Base-by-base conservation (phyloP, 2,329 filamentous ascomycete genomes). In the Fusarium newnesense region DNA sequence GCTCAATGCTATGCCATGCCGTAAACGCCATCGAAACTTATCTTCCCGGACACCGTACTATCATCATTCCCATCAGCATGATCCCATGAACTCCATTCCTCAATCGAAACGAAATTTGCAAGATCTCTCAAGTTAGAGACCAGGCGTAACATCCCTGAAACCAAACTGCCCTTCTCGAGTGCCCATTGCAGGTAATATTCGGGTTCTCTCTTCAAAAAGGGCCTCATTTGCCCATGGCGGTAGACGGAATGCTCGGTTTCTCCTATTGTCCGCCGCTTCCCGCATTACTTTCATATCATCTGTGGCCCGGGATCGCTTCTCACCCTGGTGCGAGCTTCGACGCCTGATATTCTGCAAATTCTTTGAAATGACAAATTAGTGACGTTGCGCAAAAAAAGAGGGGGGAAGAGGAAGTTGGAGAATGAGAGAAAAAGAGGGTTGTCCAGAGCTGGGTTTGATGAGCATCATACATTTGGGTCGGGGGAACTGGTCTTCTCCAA, bases 251-350 rank as follows among this genome's bases (percentile, higher is more conserved):
- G 57, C 54, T 21, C 75, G 69, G 26, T 72, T 73, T 67, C 64
- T 77, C 61, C 79, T 78, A 52, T 76, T 80, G 16, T 79, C 76
- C 26, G 78, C 79, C 36, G 80, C 78, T 61, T 80, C 79, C 44
- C 75, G 76, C 78, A 84, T 79, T 21, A 81, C 79, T 53, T 77
- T 76, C 43, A 79, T 68, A 47, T 83, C 81, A 36, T 81, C 79
- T 18, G 39, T 69, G 10, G 70, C 78, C 46, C 65, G 73, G 11
- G 56, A 56, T 53, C 65, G 70, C 19, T 56, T 64, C 13, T 54
- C 57, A 21, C 56, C 62, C 19, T 54, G 64, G 26, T 75, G 60
- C 15, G 59, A 49, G 54, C 64, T 73, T 21, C 70, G 60, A 43
- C 78, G 78, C 49, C 69, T 54, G 37, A 82, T 79, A 43, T 79